Percentiles rank a stretch among this genome's conserved stretches.
These are phyloP conservation scores for Pseudogymnoascus sp. DNA, from an alignment of 2,329 filamentous ascomycete species.

Conservation along the genomic window DNA sequence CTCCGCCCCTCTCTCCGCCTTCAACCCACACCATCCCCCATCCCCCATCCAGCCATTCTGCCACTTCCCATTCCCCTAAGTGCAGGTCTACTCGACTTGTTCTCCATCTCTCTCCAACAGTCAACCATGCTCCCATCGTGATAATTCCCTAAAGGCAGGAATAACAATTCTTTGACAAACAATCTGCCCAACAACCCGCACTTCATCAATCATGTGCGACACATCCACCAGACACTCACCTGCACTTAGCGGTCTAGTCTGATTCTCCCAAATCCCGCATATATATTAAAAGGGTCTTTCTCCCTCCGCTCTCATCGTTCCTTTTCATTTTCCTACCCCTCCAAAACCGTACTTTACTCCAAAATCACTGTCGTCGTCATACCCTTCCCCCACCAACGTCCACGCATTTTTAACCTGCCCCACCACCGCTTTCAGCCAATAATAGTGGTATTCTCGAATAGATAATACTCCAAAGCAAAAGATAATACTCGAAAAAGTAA, in stretches of 20 bases:
- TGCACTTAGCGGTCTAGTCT: conserved; percentile 7
- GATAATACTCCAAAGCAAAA: not conserved
- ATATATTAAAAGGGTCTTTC: not conserved
- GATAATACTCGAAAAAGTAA: not conserved
- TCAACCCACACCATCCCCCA: not conserved
- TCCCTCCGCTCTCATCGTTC: not conserved
- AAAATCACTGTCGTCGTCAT: not conserved
- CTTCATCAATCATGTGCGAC: not conserved
- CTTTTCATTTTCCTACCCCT: not conserved
- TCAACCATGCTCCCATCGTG: not conserved
- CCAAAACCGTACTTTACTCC: not conserved
- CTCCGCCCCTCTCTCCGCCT: not conserved
- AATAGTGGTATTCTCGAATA: not conserved
- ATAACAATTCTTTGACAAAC: conserved; percentile 6
- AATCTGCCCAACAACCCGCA: not conserved
- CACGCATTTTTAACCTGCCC: not conserved
- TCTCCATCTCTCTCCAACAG: not conserved
- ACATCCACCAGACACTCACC: not conserved
- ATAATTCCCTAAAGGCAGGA: conserved; percentile 8
- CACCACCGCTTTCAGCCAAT: not conserved
- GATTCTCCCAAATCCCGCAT: not conserved
- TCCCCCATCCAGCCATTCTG: not conserved
- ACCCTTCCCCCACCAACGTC: not conserved
- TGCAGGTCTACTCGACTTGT: conserved; percentile 3
- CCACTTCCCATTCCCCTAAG: conserved; percentile 4